Evolutionary conservation across 164 flowering plant genomes (phyloP), one percentile per base, ranked within the genome.

Genomic region (Tetracentron sinense): DNA sequence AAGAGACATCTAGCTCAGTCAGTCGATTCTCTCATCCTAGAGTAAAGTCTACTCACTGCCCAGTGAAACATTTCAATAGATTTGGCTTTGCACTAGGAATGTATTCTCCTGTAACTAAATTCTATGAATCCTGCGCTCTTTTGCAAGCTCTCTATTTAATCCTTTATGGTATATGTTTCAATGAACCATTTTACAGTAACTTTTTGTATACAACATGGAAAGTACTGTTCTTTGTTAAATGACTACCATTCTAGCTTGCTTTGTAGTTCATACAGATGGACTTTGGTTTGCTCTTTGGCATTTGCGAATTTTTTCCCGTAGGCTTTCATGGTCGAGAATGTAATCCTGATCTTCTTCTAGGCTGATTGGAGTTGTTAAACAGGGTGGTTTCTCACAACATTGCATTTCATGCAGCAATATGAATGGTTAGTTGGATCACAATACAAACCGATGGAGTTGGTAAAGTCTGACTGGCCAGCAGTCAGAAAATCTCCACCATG

Each of bases 401-500:
- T 10, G 12, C 61, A 1, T 63, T 67, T 66, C 29, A 27, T 63
- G 67, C 89, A 94, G 98, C 97, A 86, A 87, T 90, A 78, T 77
- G 96, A 87, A 60, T 94, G 97, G 96, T 85, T 94, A 68, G 74
- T 94, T 75, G 93, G 89, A 70, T 6, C 89, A 53, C 98, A 90
- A 60, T 94, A 90, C 86, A 94, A 94, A 76, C 79, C 97, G 42
- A 77, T 80, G 82, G 98, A 94, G 79, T 64, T 91, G 75, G 53
- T 59, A 5, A 94, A 88, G 66, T 89, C 96, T 74, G 99, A 94
- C 58, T 91, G 97, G 97, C 68, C 73, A 60, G 76, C 86, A 31
- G 75, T 94, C 54, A 86, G 96, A 76, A 89, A 89, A 48, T 94
- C 99, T 66, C 90, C 97, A 42, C 88, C 97, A 54, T 94, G 97